Base-by-base conservation (phyloP, 306 rosid genomes). In the Spatholobus suberectus region DNA sequence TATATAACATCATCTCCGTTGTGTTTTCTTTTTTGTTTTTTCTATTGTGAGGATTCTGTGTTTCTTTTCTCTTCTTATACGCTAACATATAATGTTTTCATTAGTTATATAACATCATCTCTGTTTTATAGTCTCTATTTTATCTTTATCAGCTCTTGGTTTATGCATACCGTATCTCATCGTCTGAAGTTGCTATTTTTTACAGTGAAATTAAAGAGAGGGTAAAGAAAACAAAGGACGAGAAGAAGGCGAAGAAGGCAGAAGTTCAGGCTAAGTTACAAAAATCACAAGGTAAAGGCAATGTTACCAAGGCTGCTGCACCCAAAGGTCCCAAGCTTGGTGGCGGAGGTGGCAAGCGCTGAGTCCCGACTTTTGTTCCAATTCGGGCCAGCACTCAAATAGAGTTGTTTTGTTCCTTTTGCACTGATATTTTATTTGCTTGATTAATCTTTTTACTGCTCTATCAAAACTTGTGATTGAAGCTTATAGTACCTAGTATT, bases 311-410 rank as follows among this genome's bases (percentile, higher is more conserved):
- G 92, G 97, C 87, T 81, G 88, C 91, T 27, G 90, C 17, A 61
- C 82, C 95, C 27, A 94, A 94, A 88, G 98, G 97, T 59, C 97
- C 96, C 35, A 94, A 94, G 58, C 91, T 94, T 76, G 97, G 98
- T 29, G 98, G 98, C 12, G 97, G 98, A 0, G 97, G 98, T 0
- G 97, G 98, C 4, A 92, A 90, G 83, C 98, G 98, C 68, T 94
- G 82, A 94, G 70, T 35, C 4, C 0, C 24, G 32, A 21, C 40
- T 83, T 80, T 43, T 59, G 76, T 78, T 73, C 44, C 75, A 5
- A 8, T 27, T 85, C 47, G 17, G 35, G n/a, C 62, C 75, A 29
- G 46, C 5, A 21, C 27, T 73, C 74, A n/a, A 65, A 68, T 83
- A 63, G 78, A 13, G 29, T 55, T 10, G 29, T 26, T 24, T 29